Base-by-base conservation (phyloP, 1,284 basidiomycete species). In the Tilletiopsis washingtonensis region DNA sequence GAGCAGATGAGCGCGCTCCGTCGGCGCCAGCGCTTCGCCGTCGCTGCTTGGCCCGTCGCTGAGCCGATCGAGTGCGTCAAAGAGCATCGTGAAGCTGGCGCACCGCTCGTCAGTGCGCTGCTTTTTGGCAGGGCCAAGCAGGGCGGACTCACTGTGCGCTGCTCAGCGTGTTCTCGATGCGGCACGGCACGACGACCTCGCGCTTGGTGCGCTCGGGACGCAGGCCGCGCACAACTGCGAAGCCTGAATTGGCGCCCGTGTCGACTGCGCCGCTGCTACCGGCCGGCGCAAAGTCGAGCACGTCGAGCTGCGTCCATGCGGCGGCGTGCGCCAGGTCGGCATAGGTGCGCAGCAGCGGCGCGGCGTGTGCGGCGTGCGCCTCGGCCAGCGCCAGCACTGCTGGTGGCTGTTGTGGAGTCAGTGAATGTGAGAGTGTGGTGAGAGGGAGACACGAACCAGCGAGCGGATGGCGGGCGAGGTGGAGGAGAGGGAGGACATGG, bases 311-410 rank as follows among this genome's bases (percentile, higher is more conserved):
- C 7, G 55, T 53, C 68, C 68, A 71, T 20, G 57, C 52, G 12
- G 66, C 64, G 9, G 59, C 58, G 47, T 66, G 58, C 20, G 57
- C 57, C 19, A 75, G 61, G 50, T 75, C 74, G 23, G 60, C 51
- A 29, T 56, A 71, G 12, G 73, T 56, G 37, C 74, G 74, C 19
- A 70, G 61, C 27, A 75, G 56, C 2, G 72, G 51, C 0, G 59
- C 47, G 7, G 67, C 57, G 45, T 74, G 74, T 1, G 40, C n/a
- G 4, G 73, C 68, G 40, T 69, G 29, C 9, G 29, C 29, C n/a
- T n/a, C n/a, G 29, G 29, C 29, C 29, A 34, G n/a, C n/a, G 9
- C 9, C 9, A 34, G 29, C 29, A 34, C n/a, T n/a, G n/a, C n/a
- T n/a, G n/a, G n/a, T n/a, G n/a, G n/a, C n/a, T n/a, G n/a, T n/a